Conservation (phyloP, 768 basidiomycete species). For the Galerina sulciceps region DNA sequence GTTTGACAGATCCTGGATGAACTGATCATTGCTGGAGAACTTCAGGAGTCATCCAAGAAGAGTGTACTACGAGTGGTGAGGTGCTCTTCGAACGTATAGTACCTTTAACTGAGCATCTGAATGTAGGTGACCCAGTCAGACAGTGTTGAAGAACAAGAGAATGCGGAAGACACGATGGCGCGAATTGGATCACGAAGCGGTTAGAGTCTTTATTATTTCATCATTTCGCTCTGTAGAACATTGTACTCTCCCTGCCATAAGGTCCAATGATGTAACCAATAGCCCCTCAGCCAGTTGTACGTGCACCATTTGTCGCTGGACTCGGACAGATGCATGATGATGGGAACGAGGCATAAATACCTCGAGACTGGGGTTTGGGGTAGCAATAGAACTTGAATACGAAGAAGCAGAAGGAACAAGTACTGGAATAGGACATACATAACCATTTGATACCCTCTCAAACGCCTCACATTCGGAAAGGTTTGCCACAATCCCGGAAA, state of each 20-base stretch:
- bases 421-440: not conserved
- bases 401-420: not conserved
- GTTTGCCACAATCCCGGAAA: not conserved
- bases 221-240: slow-evolving; percentile 19
- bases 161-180: slow-evolving; percentile 79
- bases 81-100: slow-evolving; percentile 9
- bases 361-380: not conserved
- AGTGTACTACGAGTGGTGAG: slow-evolving; percentile 65
- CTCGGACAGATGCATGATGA: not conserved
- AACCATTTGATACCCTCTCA: not conserved
- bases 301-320: not conserved
- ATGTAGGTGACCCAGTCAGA: slow-evolving; percentile 86
- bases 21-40: slow-evolving; percentile 94
- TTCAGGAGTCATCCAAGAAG: slow-evolving; percentile 98
- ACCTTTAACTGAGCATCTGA: not conserved
- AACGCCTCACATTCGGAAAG: not conserved
- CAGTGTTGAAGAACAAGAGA: slow-evolving; percentile 84
- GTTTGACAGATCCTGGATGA: slow-evolving; percentile 82
- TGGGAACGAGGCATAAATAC: not conserved
- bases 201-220: slow-evolving; percentile 43
- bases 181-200: slow-evolving; percentile 75
- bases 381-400: not conserved
- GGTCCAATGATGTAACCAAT: slow-evolving; percentile 48
- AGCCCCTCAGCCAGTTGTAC: not conserved
- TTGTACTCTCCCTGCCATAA: slow-evolving; percentile 30